These are phyloP conservation scores for Capronia coronata DNA, from an alignment of 2,329 filamentous ascomycete genomes.

Conservation along the genomic window DNA sequence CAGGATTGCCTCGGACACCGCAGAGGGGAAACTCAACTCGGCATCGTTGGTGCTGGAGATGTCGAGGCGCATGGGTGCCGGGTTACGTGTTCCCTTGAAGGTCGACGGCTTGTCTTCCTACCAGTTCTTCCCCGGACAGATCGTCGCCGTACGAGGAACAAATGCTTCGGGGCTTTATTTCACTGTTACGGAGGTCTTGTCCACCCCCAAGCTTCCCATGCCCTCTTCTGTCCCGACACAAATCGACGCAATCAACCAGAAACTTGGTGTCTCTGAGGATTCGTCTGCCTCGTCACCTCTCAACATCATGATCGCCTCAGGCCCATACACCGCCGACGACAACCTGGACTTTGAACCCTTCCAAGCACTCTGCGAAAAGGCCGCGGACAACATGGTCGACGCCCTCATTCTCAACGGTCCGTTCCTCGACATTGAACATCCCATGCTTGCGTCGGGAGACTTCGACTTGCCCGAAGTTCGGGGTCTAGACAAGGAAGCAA, in stretches of 20 bases:
- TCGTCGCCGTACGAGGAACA: constrained; percentile 77
- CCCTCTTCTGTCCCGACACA: constrained; percentile 63
- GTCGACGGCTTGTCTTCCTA: constrained; percentile 62
- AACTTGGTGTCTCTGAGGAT: constrained; percentile 57
- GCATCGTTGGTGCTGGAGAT: constrained; percentile 84
- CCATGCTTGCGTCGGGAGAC: constrained; percentile 72
- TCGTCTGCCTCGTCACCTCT: constrained; percentile 59
- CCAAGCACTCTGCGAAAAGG: constrained; percentile 70
- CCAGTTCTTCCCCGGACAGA: constrained; percentile 90
- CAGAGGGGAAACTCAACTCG: constrained; percentile 78
- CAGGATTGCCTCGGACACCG: constrained; percentile 78
- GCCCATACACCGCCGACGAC: constrained; percentile 87
- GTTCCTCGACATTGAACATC: constrained; percentile 88
- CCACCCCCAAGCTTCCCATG: constrained; percentile 65
- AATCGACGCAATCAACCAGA: constrained; percentile 62
- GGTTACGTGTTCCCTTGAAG: constrained; percentile 72
- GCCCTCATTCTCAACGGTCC: constrained; percentile 74
- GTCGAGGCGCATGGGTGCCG: constrained; percentile 74
- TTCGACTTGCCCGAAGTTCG: constrained; percentile 60
- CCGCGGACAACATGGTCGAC: constrained; percentile 68
- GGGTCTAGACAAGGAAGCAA: constrained; percentile 66
- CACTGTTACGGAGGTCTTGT: constrained; percentile 67
- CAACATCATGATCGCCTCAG: constrained; percentile 69
- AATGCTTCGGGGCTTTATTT: constrained; percentile 85
- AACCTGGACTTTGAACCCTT: constrained; percentile 87